Conservation (phyloP, 768 basidiomycete species). For the Mycena filopes region DNA sequence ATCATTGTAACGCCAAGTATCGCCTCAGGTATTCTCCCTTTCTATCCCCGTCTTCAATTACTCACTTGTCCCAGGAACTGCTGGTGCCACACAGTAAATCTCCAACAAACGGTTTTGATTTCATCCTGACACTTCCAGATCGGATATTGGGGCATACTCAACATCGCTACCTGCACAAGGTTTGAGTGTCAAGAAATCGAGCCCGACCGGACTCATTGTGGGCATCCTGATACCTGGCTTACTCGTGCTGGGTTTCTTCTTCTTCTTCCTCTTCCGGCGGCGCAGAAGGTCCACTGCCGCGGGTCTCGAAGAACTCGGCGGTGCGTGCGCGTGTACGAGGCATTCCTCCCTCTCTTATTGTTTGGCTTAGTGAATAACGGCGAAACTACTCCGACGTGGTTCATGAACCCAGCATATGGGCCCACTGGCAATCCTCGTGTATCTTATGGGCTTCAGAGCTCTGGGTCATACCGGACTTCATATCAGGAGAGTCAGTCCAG, state of each 20-base stretch:
- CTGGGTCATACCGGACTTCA: not conserved
- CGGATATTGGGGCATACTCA: not conserved
- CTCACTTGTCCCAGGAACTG: not conserved
- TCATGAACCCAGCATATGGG: conserved; percentile 15
- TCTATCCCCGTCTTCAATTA: not conserved
- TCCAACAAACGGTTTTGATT: not conserved
- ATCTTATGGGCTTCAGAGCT: conserved; percentile 2
- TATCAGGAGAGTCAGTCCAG: not conserved
- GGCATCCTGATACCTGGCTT: conserved; percentile 9
- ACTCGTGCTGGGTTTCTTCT: conserved; percentile 3
- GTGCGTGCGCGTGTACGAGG: no score
- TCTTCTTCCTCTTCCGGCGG: conserved; percentile 12
- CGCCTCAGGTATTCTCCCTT: not conserved
- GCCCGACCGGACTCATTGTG: conserved; percentile 1
- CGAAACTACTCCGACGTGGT: conserved; percentile 13
- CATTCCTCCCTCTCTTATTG: no score
- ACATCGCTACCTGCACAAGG: not conserved
- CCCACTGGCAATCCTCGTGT: not conserved
- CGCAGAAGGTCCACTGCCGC: not conserved
- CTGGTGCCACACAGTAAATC: conserved; percentile 5
- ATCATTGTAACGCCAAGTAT: not conserved
- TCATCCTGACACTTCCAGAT: not conserved
- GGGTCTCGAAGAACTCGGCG: not conserved
- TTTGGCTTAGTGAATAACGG: not conserved
- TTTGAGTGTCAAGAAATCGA: not conserved